Evolutionary conservation across 768 basidiomycete species (phyloP), one percentile per base, ranked within the genome.

Genomic region (Russula ochroleuca): DNA sequence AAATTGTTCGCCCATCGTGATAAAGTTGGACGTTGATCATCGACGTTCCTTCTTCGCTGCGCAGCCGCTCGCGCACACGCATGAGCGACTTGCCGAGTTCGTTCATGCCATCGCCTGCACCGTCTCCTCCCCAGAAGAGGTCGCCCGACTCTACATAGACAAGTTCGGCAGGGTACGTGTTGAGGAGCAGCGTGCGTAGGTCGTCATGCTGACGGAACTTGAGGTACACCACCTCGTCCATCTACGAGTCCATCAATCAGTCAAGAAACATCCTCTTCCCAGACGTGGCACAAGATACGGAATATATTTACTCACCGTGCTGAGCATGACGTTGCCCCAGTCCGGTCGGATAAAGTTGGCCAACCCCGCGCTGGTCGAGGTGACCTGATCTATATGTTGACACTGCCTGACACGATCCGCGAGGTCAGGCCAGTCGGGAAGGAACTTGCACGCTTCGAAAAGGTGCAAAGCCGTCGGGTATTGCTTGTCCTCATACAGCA

Each of bases 381-480:
- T 10, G 35, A 35, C 35, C 35, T 35, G 35, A 50, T 73, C 72
- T 5, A 35, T 6, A 10, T 10, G 35, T 6, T 69, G 69, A 64
- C 75, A 75, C 13, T 63, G 69, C 57, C 87, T 78, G 61, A 92
- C 85, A 33, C 69, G 68, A 61, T 88, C 84, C 14, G 84, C 83
- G 19, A 87, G 67, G 0, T 81, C 71, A 0, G 81, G 82, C 3
- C 76, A 75, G 21, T 76, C 71, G 1, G 78, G 77, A 38, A 83
- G 69, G 72, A 84, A 92, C 72, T 87, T 88, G 70, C 87, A 75
- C 10, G 88, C 88, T 72, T 92, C 88, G 61, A 84, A 80, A 19
- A 92, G 78, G 67, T 92, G 90, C 68, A 84, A 73, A 10, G 86
- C 90, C 1, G 84, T 87, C 1, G 87, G 87, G 67, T 85, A 93